Evolutionary conservation across 352 stramenopile genomes (phyloP), one percentile per base, ranked within the genome.

Genomic region (Phytopythium montanum): DNA sequence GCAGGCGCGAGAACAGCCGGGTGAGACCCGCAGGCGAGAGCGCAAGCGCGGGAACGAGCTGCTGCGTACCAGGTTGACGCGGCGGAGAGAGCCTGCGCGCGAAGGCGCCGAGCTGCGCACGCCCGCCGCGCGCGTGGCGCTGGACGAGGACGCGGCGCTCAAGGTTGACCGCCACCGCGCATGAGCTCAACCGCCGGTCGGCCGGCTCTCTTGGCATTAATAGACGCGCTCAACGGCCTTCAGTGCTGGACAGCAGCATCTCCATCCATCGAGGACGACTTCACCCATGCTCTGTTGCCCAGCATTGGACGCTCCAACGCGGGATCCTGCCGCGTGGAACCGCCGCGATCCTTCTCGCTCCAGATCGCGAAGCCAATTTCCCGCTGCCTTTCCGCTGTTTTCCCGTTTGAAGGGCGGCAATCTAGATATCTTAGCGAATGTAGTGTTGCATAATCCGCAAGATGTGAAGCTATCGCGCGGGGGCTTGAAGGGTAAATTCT

Each of bases 21-120:
- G 14, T 31, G 29, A 36, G 7, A 71, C 69, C 9, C 57, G 56
- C 7, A 57, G 54, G 33, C 65, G 62, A 28, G 60, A 70, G 26
- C 66, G 64, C 29, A 76, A 69, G 29, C 62, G 66, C 33, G 68
- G 67, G 42, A 77, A 76, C 61, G 61, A 80, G 41, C 54, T 76
- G 5, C 50, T 70, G n/a, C 62, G 72, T 58, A 69, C 63, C n/a
- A 54, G 44, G 3, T 52, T 76, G n/a, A 75, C 63, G 28, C 65
- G 72, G 18, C 54, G 69, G 18, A 68, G 68, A 33, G 68, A 68
- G 36, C 68, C 66, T 1, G 55, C 60, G 29, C 61, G 68, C 16
- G 33, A 39, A 3, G 48, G 67, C 28, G 53, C 65, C 8, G 49
- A 64, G 28, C 44, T 80, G 53, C 72, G 66, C 34, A 77, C 69